A percentile compares a stretch with the other conserved stretches of the same genome.
These are phyloP conservation scores for Pascua sp. DNA, from an alignment of 1,284 basidiomycete genomes.

Conservation along the genomic window DNA sequence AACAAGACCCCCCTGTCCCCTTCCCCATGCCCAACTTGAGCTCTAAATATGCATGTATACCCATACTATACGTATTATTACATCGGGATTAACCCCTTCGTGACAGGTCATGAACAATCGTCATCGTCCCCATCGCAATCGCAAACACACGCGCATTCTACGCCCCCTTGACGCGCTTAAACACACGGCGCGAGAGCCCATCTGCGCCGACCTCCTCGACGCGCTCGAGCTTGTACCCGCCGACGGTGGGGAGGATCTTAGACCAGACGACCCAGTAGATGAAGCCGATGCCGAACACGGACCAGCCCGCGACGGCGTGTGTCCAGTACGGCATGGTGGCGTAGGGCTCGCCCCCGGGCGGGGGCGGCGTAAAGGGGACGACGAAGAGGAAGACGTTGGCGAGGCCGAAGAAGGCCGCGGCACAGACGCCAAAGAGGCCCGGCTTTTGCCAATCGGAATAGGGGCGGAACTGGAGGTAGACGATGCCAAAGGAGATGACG, in stretches of 20 bases:
- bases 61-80: no score
- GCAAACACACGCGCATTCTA: not conserved
- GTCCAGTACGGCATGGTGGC: conserved; percentile 18
- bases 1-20: no score
- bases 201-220: conserved; percentile 11
- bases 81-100: no score
- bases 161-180: not conserved
- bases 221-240: conserved; percentile 15
- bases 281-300: conserved; percentile 22
- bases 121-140: not conserved
- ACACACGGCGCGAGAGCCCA: conserved; percentile 12
- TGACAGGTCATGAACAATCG: no score
- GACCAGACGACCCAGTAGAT: conserved; percentile 24
- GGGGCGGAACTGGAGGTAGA: conserved; percentile 14
- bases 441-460: conserved; percentile 13
- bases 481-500: conserved; percentile 16
- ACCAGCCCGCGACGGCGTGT: conserved; percentile 17
- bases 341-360: conserved; percentile 15
- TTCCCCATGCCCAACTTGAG: no score
- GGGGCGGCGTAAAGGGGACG: conserved; percentile 12
- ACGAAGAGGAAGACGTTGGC: conserved; percentile 20
- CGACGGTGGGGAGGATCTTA: conserved; percentile 15
- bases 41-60: no score
- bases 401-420: conserved; percentile 14
- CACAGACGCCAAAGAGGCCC: not conserved